Conservation (phyloP, 2,329 filamentous ascomycete genomes). For the Cordyceps cateniannulata region DNA sequence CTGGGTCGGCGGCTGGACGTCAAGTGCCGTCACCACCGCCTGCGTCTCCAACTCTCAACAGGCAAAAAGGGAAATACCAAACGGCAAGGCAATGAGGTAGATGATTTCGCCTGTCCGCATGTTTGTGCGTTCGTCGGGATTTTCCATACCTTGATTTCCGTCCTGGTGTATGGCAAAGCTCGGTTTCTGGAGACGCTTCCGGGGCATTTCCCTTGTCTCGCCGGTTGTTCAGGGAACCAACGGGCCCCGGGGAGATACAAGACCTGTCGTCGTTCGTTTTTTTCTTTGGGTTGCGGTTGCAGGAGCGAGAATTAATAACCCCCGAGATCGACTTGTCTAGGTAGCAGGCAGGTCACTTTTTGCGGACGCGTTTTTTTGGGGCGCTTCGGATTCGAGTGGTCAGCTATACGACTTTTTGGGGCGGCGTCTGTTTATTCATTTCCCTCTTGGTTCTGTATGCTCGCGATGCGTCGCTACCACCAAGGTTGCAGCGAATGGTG, state of each 20-base stretch:
- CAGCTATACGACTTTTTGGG: neutral
- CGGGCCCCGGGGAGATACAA: neutral
- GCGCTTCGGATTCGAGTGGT: neutral
- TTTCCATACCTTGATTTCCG: conserved; percentile 17
- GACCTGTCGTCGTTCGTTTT: neutral
- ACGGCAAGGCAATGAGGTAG: neutral
- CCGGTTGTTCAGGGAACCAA: neutral
- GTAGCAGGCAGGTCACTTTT: neutral
- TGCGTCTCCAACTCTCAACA: neutral
- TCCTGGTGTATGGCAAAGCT: conserved; percentile 31
- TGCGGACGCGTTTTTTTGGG: conserved; percentile 2
- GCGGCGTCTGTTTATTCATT: neutral
- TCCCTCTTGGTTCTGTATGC: neutral
- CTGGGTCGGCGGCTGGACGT: neutral
- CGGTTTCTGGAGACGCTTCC: conserved; percentile 27
- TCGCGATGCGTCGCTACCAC: neutral
- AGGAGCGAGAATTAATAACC: neutral
- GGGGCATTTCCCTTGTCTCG: conserved; percentile 20
- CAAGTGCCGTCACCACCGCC: conserved; percentile 4
- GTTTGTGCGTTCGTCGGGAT: neutral
- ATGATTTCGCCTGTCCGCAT: neutral
- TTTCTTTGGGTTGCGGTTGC: neutral
- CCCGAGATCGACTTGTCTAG: neutral
- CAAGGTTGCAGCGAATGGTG: neutral
- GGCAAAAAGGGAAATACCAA: neutral